A percentile compares a stretch with the other conserved stretches of the same genome.
These are phyloP conservation scores for Macrotyloma uniflorum DNA, from an alignment of 306 rosid genomes.

Conservation along the genomic window DNA sequence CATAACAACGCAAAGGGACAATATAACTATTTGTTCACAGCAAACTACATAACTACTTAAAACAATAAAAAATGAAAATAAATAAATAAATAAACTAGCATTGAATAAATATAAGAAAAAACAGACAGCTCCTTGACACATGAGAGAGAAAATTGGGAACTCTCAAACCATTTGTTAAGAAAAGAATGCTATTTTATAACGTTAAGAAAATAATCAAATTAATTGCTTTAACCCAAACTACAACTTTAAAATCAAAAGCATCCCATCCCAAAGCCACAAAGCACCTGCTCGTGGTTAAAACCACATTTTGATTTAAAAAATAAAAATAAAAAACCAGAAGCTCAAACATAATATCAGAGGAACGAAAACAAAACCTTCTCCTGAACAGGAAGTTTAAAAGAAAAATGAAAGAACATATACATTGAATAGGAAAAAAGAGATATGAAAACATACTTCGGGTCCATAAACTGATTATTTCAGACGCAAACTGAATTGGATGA, in stretches of 20 bases:
- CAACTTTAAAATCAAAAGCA: too few species aligned
- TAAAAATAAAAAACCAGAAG: neutral
- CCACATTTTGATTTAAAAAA: neutral
- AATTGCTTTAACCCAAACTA: too few species aligned
- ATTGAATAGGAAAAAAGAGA: neutral
- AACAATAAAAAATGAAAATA: neutral
- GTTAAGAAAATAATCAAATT: too few species aligned
- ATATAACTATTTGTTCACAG: neutral
- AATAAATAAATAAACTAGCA: neutral
- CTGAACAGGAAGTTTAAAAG: neutral
- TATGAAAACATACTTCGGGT: slow-evolving; percentile 54
- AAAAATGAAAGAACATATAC: neutral
- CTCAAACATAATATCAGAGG: neutral
- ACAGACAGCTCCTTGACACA: too few species aligned
- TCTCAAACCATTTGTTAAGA: too few species aligned
- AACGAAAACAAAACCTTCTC: neutral
- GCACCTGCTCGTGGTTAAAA: neutral
- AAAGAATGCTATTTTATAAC: too few species aligned
- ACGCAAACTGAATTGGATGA: slow-evolving; percentile 73
- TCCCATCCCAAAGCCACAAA: neutral
- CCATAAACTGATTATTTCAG: slow-evolving; percentile 60
- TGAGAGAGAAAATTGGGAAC: too few species aligned
- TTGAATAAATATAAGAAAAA: neutral
- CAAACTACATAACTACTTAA: neutral
- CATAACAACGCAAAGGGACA: neutral